Base-by-base conservation (phyloP, 805 yeast genomes). In the Teunomyces tritomae region DNA sequence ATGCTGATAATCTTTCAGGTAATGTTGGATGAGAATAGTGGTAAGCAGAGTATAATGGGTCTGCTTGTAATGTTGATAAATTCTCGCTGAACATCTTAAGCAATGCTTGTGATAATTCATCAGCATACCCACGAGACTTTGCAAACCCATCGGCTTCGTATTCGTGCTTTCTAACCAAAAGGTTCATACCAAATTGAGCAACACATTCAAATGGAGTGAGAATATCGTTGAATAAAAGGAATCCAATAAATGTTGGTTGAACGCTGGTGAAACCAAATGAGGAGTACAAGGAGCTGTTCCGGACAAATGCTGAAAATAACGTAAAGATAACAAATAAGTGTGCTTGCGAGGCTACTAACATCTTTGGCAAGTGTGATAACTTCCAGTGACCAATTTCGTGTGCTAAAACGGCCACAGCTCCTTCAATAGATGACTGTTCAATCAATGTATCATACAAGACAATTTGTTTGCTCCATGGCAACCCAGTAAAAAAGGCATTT, bases 351-450 rank as follows among this genome's bases (percentile, higher is more conserved):
- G 84, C 77, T 4, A 78, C 59, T 59, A 94, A 68, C 77, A 85
- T 79, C 63, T 83, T 84, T n/a, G 91, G 74, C 51, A 91, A 85
- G 67, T 94, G 99, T 49, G 86, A 83, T 64, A 87, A 77, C 58
- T 85, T 84, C 99, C 99, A 94, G 67, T 94, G 99, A 44, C 99
- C 99, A 57, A 94, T 85, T 73, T 94, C 99, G 63, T 94, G 99
- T n/a, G 96, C 98, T 54, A 92, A 76, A 1, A 94, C 96, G 45
- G 98, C 97, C 45, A 90, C 89, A 35, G 90, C 88, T 68, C 94
- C 96, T 37, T 78, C 79, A 27, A 81, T 78, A 28, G 90, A 70
- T 29, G 90, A 84, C 49, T 88, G 85, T 51, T 87, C 82, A 54
- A 94, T 85, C 70, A 94, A 79, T 8, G 97, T 94, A 59, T 94